A percentile compares a stretch with the other conserved stretches of the same genome.
These are phyloP conservation scores for Gaertneriomyces semiglobifer DNA, from an alignment of 192 early-diverging fungal genomes.

Conservation along the genomic window DNA sequence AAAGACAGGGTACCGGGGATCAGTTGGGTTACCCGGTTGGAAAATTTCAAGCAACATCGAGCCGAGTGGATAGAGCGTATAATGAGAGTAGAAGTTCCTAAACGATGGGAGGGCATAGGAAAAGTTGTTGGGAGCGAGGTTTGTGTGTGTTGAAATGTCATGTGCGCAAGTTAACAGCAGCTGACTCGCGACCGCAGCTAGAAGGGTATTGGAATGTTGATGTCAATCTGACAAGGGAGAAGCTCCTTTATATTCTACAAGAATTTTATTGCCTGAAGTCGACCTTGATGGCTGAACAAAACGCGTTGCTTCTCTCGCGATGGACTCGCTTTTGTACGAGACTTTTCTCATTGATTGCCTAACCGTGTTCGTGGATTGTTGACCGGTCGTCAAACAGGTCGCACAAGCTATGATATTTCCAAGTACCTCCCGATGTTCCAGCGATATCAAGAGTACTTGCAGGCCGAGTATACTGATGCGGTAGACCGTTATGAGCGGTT, in stretches of 20 bases:
- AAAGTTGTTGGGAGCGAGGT: constrained; percentile 39
- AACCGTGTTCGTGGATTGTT: neutral
- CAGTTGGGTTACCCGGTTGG: constrained; percentile 33
- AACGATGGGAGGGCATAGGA: constrained; percentile 6
- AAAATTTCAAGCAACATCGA: constrained; percentile 42
- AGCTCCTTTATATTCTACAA: constrained; percentile 27
- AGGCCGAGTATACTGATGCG: constrained; percentile 42
- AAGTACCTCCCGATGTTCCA: constrained; percentile 38
- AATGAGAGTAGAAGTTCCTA: constrained; percentile 36
- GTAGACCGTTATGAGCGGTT: constrained; percentile 44
- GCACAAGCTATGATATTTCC: constrained; percentile 36
- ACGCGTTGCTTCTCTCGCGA: constrained; percentile 43
- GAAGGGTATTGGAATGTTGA: constrained; percentile 42
- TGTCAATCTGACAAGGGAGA: constrained; percentile 19
- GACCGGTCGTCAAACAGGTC: constrained; percentile 23
- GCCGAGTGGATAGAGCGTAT: constrained; percentile 37
- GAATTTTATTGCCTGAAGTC: constrained; percentile 41
- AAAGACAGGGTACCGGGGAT: constrained; percentile 38
- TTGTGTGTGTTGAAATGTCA: neutral
- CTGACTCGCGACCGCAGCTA: constrained; percentile 4
- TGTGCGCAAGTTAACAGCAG: neutral
- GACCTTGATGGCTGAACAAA: constrained; percentile 33
- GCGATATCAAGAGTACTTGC: constrained; percentile 34
- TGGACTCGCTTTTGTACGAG: constrained; percentile 53
- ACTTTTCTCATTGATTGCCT: neutral